Conservation (phyloP, 768 basidiomycete species). For the Boletus rex-veris region DNA sequence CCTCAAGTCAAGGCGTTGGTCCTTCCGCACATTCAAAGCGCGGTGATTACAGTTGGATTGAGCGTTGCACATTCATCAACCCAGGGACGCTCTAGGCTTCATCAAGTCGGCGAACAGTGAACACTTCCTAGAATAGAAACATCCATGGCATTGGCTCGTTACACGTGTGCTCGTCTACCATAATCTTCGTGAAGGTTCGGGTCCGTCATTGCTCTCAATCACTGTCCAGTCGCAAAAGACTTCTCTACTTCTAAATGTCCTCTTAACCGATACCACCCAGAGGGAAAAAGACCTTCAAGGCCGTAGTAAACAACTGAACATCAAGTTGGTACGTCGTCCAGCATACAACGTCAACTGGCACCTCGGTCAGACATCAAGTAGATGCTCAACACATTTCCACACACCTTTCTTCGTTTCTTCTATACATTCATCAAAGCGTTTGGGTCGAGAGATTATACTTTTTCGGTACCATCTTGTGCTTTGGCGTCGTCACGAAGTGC, state of each 20-base stretch:
- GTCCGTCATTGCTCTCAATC: too few species aligned
- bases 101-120: neutral
- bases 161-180: neutral
- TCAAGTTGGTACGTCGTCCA: neutral
- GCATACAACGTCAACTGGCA: too few species aligned
- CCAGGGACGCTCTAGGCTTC: neutral
- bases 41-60: constrained; percentile 16
- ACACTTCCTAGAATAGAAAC: neutral
- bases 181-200: too few species aligned
- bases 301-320: neutral
- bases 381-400: too few species aligned
- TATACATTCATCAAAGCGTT: neutral
- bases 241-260: neutral
- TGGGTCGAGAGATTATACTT: neutral
- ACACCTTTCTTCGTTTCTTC: neutral
- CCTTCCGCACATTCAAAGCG: neutral
- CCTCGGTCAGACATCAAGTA: too few species aligned
- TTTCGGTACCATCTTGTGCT: neutral
- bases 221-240: too few species aligned
- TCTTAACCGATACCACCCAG: neutral
- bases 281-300: neutral
- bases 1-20: neutral
- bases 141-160: neutral
- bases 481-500: neutral
- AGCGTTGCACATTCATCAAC: constrained; percentile 4